Conservation (phyloP, 371 early-diverging fungal genomes). For the Coemansia sp. region DNA sequence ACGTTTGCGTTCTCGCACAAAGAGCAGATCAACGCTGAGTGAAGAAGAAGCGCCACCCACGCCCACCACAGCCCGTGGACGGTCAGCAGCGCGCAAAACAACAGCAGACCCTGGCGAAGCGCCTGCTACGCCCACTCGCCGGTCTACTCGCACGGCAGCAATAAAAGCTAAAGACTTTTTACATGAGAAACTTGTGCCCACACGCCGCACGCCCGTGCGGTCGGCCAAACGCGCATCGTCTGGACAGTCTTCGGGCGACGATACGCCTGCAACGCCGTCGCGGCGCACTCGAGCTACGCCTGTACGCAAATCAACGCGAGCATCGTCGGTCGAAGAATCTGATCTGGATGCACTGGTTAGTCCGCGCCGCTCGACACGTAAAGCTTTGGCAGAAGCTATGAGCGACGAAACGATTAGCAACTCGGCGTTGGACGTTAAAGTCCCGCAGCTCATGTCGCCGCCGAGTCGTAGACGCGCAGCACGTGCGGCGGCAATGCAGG, state of each 20-base stretch:
- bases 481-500: constrained; percentile 5
- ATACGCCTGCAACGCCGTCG: constrained; percentile 13
- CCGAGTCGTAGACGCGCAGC: constrained; percentile 21
- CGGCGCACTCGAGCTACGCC: constrained; percentile 7
- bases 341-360: constrained; percentile 3
- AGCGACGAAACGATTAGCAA: neutral
- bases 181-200: constrained; percentile 16
- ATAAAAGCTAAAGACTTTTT: constrained; percentile 22
- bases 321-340: neutral
- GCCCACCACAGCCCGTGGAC: constrained; percentile 21
- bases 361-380: constrained; percentile 8
- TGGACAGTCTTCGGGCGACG: constrained; percentile 16
- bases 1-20: constrained; percentile 18
- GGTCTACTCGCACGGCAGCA: constrained; percentile 35
- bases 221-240: constrained; percentile 8
- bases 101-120: constrained; percentile 6
- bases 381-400: neutral
- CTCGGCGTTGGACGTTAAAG: neutral
- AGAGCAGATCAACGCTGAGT: neutral
- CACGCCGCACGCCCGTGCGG: constrained; percentile 9
- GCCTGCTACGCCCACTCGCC: constrained; percentile 30
- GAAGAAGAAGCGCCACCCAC: constrained; percentile 16
- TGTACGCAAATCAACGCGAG: neutral
- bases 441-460: constrained; percentile 5
- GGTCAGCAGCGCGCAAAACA: constrained; percentile 13